A percentile compares a stretch with the other conserved stretches of the same genome.
Conservation (phyloP, 1,139 yeast genomes). For the Yamadazyma buinensis region DNA sequence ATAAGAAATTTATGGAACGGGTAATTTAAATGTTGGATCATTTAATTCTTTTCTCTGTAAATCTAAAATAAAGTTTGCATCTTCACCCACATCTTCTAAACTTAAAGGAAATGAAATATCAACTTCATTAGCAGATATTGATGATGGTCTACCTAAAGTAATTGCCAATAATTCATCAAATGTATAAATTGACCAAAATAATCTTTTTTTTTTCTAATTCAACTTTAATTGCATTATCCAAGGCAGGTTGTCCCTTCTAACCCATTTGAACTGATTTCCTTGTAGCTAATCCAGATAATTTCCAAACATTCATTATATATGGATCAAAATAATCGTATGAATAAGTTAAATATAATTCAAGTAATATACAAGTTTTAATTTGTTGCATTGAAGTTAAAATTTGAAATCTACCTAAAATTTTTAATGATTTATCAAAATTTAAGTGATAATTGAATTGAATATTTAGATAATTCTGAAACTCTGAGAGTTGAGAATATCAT, state of each 20-base stretch:
- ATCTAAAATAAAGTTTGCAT: slow-evolving; percentile 3
- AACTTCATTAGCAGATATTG: slow-evolving; percentile 10
- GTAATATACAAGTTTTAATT: slow-evolving; percentile 12
- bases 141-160: slow-evolving; percentile 10
- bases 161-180: slow-evolving; percentile 7
- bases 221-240: slow-evolving; percentile 8
- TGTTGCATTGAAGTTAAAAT: slow-evolving; percentile 9
- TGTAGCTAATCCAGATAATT: slow-evolving; percentile 13
- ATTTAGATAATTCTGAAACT: slow-evolving; percentile 11
- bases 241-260: slow-evolving; percentile 7
- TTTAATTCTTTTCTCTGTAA: slow-evolving; percentile 7
- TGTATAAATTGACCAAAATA: slow-evolving; percentile 13
- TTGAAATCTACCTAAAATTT: slow-evolving; percentile 6
- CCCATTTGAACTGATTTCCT: slow-evolving; percentile 12
- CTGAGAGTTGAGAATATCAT: slow-evolving; percentile 4
- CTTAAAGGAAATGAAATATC: slow-evolving; percentile 13
- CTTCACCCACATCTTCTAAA: slow-evolving; percentile 8
- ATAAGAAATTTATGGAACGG: slow-evolving; percentile 16
- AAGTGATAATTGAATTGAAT: slow-evolving; percentile 9
- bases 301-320: slow-evolving; percentile 15
- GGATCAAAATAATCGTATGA: slow-evolving; percentile 10
- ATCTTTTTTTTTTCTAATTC: slow-evolving; percentile 13
- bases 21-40: slow-evolving; percentile 9
- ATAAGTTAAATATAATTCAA: slow-evolving; percentile 13
- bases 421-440: slow-evolving; percentile 11